Evolutionary conservation across 2,329 filamentous ascomycete genomes (phyloP), one percentile per base, ranked within the genome.

Genomic region (Cladophialophora chaetospira): DNA sequence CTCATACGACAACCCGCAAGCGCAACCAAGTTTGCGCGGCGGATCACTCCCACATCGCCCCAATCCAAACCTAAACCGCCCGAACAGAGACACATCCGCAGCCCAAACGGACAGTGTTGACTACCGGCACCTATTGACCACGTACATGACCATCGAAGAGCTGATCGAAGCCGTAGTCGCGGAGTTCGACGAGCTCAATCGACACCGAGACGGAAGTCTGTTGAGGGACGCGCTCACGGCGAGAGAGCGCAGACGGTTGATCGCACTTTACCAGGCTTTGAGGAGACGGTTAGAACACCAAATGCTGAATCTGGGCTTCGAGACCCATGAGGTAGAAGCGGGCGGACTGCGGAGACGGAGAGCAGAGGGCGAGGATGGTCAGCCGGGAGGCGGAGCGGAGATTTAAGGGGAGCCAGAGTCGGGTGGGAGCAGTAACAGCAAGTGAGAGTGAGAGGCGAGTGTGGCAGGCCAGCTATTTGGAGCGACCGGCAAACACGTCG

Each of bases 101-200:
- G 5, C 13, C 33, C 5, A 40, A 15, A 2, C 8, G 13, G 13
- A 9, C 36, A 21, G 13, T 2, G 25, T 11, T 5, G 13, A 33
- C 2, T 5, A 35, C 28, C 25, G 10, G 26, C 26, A 31, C 8
- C 26, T 19, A 10, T 31, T 47, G 28, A 31, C 15, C 8, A 5
- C 26, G 3, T 50, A 38, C 46, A 21, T 50, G 17, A n/a, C 25
- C 4, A 29, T 50, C 13, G 31, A 50, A 50, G 46, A 50, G 10
- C 46, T 15, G 17, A 29, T 50, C 33, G 46, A 50, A 29, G 10
- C 4, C 19, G 17, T 33, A 8, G 9, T 15, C 1, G n/a, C 5
- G 17, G 15, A 51, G 6, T 21, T 43, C 8, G 28, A 35, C 38
- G 17, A 45, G 36, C 38, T 36, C 11, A 5, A 45, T n/a, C 38